A percentile compares a stretch with the other conserved stretches of the same genome.
phyloP scores from a whole-genome alignment of 108 stramenopile species.

The Parietichytrium sp. region DNA sequence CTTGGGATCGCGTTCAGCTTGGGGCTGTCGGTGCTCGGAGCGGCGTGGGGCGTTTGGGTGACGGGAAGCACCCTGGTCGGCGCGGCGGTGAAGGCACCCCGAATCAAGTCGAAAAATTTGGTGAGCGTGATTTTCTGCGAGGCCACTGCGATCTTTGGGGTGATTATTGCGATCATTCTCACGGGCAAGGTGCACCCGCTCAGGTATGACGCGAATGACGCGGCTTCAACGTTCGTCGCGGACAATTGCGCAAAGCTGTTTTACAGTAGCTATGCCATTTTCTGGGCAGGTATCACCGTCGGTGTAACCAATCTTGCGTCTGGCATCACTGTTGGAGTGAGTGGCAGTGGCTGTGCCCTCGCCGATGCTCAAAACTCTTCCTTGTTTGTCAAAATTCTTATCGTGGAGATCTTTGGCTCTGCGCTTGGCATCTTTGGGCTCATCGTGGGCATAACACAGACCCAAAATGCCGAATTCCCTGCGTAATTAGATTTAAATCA shows the following conservation, averaged over 20 bases:
- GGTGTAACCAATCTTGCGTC: constrained; percentile 97
- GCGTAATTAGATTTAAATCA: too few species aligned
- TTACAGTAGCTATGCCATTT: constrained; percentile 97
- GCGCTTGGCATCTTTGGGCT: constrained; percentile 99
- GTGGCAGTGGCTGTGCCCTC: constrained; percentile 91
- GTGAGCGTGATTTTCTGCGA: constrained; percentile 99
- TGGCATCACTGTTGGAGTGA: constrained; percentile 93
- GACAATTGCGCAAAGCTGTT: constrained; percentile 50
- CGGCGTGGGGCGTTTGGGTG: constrained; percentile 93
- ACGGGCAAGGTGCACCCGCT: constrained; percentile 73
- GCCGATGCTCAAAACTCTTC: constrained; percentile 94
- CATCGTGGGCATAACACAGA: constrained; percentile 98
- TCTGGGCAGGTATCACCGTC: constrained; percentile 88
- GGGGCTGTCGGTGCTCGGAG: constrained; percentile 91
- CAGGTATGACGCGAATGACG: constrained; percentile 41
- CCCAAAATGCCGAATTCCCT: constrained; percentile 89
- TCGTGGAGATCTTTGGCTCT: constrained; percentile 99
- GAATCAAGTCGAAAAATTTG: constrained; percentile 95
- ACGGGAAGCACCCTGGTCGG: constrained; percentile 93
- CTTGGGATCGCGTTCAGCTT: constrained; percentile 94
- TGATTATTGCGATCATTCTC: constrained; percentile 98
- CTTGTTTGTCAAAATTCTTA: constrained; percentile 98
- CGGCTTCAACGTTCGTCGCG: constrained; percentile 36
- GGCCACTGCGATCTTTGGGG: constrained; percentile 98
- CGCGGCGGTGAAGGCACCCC: constrained; percentile 96